Evolutionary conservation across 352 stramenopile species (phyloP).

Genomic region (Pelagophyceae sp.): DNA sequence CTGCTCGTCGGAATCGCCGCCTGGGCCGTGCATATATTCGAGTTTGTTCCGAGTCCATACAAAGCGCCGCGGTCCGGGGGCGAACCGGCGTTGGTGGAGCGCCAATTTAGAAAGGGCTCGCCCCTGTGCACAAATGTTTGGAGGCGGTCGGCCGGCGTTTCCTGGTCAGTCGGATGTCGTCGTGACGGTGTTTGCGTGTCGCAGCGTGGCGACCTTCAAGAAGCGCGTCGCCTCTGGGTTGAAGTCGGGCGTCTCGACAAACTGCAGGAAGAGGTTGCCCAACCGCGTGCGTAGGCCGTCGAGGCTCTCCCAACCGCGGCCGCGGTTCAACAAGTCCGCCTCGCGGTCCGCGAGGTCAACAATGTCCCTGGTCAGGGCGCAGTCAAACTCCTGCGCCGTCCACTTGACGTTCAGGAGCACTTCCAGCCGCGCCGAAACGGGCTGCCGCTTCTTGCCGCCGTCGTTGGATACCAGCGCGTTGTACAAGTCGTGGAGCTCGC

Average conservation of each 20-base stretch:
- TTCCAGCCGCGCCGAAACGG: slow-evolving; percentile 71
- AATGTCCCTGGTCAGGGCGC: slow-evolving; percentile 69
- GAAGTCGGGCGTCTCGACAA: slow-evolving; percentile 80
- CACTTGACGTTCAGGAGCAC: slow-evolving; percentile 81
- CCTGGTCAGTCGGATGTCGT: not conserved
- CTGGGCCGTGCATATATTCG: no score
- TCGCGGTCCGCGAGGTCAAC: slow-evolving; percentile 82
- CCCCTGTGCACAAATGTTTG: no score
- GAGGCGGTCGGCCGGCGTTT: no score
- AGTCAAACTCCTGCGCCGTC: slow-evolving; percentile 76
- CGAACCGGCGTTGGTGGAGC: no score
- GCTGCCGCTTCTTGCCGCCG: no score
- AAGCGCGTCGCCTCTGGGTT: slow-evolving; percentile 68
- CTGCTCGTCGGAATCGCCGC: no score
- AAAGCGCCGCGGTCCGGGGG: no score
- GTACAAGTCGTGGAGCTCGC: slow-evolving; percentile 75
- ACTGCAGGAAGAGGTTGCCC: slow-evolving; percentile 74
- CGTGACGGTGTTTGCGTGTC: not conserved
- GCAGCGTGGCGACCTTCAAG: slow-evolving; percentile 19
- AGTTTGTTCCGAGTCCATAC: no score
- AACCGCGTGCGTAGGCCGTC: slow-evolving; percentile 70
- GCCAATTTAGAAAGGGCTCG: no score
- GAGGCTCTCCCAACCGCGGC: slow-evolving; percentile 61
- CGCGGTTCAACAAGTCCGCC: slow-evolving; percentile 76
- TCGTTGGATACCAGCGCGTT: not conserved